A percentile compares a stretch with the other conserved stretches of the same genome.
phyloP scores from a whole-genome alignment of 2,329 filamentous ascomycete genomes.

The Thielaviopsis punctulata region DNA sequence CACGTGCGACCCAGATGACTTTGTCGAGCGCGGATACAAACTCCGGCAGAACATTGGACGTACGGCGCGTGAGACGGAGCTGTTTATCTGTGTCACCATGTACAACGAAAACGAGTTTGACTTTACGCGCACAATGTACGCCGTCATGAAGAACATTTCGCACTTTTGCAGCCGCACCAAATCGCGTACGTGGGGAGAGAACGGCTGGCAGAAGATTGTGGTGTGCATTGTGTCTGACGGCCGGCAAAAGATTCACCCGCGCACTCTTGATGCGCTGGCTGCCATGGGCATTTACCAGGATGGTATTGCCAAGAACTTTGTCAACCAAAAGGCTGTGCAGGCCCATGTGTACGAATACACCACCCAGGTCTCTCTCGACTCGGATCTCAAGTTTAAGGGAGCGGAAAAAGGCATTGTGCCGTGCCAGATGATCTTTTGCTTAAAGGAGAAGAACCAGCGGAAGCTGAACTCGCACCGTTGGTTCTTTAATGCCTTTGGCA shows the following conservation, averaged over 20 bases:
- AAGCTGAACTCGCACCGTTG: constrained; percentile 97
- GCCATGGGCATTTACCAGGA: constrained; percentile 97
- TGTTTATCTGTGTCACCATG: constrained; percentile 97
- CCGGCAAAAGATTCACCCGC: constrained; percentile 72
- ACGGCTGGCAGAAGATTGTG: constrained; percentile 98
- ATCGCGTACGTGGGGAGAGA: constrained; percentile 89
- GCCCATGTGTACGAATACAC: constrained; percentile 99
- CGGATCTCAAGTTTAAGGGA: constrained; percentile 95
- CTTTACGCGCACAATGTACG: constrained; percentile 96
- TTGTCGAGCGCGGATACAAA: constrained; percentile 75
- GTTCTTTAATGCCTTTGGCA: constrained; percentile 98
- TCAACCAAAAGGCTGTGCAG: constrained; percentile 89
- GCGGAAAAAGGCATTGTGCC: constrained; percentile 98
- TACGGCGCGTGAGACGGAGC: constrained; percentile 74
- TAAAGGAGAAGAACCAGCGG: constrained; percentile 95
- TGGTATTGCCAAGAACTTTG: constrained; percentile 94
- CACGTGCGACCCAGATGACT: constrained; percentile 95
- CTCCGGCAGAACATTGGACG: constrained; percentile 77
- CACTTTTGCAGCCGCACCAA: constrained; percentile 90
- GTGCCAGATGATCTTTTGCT: constrained; percentile 93
- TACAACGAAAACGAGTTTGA: constrained; percentile 97
- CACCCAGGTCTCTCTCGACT: constrained; percentile 88
- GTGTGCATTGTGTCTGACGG: constrained; percentile 94
- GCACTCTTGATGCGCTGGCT: constrained; percentile 83
- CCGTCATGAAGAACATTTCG: constrained; percentile 93